Conservation (phyloP, 116 monocot species). For the Posidonia oceanica region DNA sequence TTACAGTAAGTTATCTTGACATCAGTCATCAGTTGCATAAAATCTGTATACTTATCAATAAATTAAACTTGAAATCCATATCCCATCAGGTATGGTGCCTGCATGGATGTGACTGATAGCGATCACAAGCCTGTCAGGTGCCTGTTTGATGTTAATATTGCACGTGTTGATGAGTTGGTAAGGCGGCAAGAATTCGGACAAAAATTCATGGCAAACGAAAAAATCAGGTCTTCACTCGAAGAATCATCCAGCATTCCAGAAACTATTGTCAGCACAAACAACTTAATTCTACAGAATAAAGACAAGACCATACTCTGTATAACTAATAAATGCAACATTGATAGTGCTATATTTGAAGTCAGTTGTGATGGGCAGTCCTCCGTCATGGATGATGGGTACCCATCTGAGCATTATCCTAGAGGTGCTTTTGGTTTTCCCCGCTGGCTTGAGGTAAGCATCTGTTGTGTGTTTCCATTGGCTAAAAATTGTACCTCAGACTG, state of each 20-base stretch:
- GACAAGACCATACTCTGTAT: slow-evolving; percentile 47
- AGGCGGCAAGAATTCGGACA: slow-evolving; percentile 58
- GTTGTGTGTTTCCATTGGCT: no score
- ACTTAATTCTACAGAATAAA: slow-evolving; percentile 69
- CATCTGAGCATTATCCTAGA: slow-evolving; percentile 29
- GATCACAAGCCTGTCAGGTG: slow-evolving; percentile 97
- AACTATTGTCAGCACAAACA: slow-evolving; percentile 62
- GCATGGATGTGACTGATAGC: slow-evolving; percentile 89
- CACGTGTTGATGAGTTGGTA: slow-evolving; percentile 44
- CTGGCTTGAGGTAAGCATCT: slow-evolving; percentile 71
- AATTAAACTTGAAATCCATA: background rate
- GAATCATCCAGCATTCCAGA: slow-evolving; percentile 50
- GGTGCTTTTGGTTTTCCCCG: slow-evolving; percentile 78
- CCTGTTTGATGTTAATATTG: slow-evolving; percentile 74
- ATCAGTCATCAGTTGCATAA: background rate
- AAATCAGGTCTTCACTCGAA: slow-evolving; percentile 31
- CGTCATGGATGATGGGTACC: slow-evolving; percentile 35
- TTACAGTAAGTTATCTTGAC: slow-evolving; percentile 32
- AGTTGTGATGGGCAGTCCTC: slow-evolving; percentile 49
- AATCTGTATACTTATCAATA: background rate
- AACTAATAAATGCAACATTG: slow-evolving; percentile 48
- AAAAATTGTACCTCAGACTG: no score
- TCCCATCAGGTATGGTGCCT: slow-evolving; percentile 68
- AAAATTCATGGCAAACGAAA: slow-evolving; percentile 44
- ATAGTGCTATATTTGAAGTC: slow-evolving; percentile 50